Percentiles rank a stretch among this genome's conserved stretches.
phyloP scores from a whole-genome alignment of 768 basidiomycete genomes.

The Pluteus cervinus region DNA sequence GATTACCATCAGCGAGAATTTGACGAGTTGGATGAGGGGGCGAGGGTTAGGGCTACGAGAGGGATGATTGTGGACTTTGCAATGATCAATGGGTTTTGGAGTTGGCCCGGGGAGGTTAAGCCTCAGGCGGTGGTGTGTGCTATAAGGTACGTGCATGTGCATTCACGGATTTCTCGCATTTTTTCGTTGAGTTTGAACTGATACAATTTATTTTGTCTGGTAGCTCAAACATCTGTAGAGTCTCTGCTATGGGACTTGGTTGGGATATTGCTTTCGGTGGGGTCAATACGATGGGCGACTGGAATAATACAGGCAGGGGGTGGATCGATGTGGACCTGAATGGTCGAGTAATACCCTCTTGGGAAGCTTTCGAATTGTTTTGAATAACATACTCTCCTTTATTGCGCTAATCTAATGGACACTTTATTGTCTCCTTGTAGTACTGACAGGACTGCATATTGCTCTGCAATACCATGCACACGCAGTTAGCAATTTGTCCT shows the following conservation, averaged over 20 bases:
- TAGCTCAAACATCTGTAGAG: conserved; percentile 57
- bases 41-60: conserved; percentile 44
- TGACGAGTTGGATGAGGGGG: conserved; percentile 27
- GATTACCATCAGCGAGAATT: conserved; percentile 56
- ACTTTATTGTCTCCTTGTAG: too few relatives aligned
- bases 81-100: conserved; percentile 59
- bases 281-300: conserved; percentile 37
- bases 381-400: too few relatives aligned
- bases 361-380: conserved; percentile 55
- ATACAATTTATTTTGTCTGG: too few relatives aligned
- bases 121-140: conserved; percentile 55
- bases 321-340: conserved; percentile 68
- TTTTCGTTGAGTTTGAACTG: too few relatives aligned
- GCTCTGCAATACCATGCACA: too few relatives aligned
- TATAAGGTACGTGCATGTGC: conserved; percentile 39
- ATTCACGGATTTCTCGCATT: too few relatives aligned
- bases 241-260: conserved; percentile 55
- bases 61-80: conserved; percentile 71
- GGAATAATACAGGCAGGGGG: conserved; percentile 37
- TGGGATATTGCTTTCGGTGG: conserved; percentile 61
- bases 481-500: too few relatives aligned
- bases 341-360: conserved; percentile 48
- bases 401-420: too few relatives aligned
- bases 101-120: conserved; percentile 29
- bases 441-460: too few relatives aligned